A percentile compares a stretch with the other conserved stretches of the same genome.
These are phyloP conservation scores for Elymus sibiricus DNA, from an alignment of 176 grass and related monocot species.

Conservation along the genomic window DNA sequence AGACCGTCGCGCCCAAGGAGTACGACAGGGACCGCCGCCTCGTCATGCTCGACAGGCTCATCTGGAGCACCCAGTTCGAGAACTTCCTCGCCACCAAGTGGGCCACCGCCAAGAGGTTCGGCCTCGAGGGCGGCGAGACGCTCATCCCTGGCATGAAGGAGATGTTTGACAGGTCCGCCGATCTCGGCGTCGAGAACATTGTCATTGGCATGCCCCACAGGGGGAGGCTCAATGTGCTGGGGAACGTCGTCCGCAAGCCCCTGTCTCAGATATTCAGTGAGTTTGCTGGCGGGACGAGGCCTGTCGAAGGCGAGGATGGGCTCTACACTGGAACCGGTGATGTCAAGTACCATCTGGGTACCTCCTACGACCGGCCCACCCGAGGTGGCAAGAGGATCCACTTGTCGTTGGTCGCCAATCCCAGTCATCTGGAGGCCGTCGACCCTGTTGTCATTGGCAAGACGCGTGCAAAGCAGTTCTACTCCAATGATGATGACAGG, in stretches of 20 bases:
- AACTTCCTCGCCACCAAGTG: slow-evolving; percentile 96
- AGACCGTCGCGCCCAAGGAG: slow-evolving; percentile 42
- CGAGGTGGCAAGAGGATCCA: slow-evolving; percentile 88
- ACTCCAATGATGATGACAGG: slow-evolving; percentile 83
- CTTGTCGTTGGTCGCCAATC: slow-evolving; percentile 86
- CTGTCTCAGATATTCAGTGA: slow-evolving; percentile 96
- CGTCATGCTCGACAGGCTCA: slow-evolving; percentile 89
- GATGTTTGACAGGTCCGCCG: slow-evolving; percentile 84
- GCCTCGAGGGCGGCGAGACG: slow-evolving; percentile 86
- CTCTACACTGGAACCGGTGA: slow-evolving; percentile 92
- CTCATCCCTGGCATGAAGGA: slow-evolving; percentile 98
- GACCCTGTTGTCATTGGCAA: slow-evolving; percentile 92
- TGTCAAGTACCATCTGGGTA: slow-evolving; percentile 96
- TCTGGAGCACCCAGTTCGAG: slow-evolving; percentile 96
- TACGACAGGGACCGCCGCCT: slow-evolving; percentile 61
- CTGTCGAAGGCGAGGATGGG: slow-evolving; percentile 75
- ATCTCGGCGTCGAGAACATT: slow-evolving; percentile 76
- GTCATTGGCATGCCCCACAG: slow-evolving; percentile 98
- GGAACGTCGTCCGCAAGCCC: slow-evolving; percentile 87
- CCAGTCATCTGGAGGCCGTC: slow-evolving; percentile 89
- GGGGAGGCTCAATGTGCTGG: slow-evolving; percentile 91
- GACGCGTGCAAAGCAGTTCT: slow-evolving; percentile 88
- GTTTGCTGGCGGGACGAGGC: slow-evolving; percentile 84
- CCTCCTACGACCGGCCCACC: slow-evolving; percentile 90
- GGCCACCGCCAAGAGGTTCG: slow-evolving; percentile 89